Percentiles rank a stretch among this genome's conserved stretches.
Evolutionary conservation across 306 rosid genomes (phyloP).

Genomic region (Prunus dulcis): DNA sequence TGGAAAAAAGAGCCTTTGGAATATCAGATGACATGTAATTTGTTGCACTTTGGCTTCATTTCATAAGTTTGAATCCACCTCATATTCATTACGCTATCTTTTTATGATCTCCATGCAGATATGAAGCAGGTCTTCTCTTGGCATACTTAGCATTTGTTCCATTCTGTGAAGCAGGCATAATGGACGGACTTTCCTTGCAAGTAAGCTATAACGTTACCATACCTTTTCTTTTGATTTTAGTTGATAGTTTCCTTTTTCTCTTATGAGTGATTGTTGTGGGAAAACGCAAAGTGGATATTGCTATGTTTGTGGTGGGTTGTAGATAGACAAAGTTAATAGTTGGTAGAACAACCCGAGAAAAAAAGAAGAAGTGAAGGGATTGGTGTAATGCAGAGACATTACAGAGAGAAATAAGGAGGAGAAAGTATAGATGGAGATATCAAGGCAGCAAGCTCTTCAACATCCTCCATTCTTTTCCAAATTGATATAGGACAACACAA

Average conservation of each 20-base stretch:
- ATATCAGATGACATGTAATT: conserved; percentile 91
- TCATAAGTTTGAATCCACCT: conserved; percentile 24
- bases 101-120: conserved; percentile 48
- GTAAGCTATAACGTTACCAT: conserved; percentile 40
- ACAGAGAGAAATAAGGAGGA: neutral
- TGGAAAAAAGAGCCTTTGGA: conserved; percentile 94
- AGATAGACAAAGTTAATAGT: neutral
- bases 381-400: neutral
- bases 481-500: no score
- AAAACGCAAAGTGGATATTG: neutral
- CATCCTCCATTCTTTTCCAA: no score
- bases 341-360: neutral
- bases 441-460: no score
- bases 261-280: neutral
- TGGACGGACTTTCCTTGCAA: conserved; percentile 91
- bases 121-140: conserved; percentile 90
- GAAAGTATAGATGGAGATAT: neutral
- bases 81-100: conserved; percentile 13
- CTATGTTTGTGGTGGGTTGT: neutral
- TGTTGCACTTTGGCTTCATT: conserved; percentile 23
- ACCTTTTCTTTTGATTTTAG: conserved; percentile 9
- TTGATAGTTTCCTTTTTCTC: neutral
- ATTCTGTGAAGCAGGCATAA: conserved; percentile 77
- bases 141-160: conserved; percentile 92
- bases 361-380: neutral